These are phyloP conservation scores for Delonix regia DNA, from an alignment of 306 rosid species.

Conservation along the genomic window DNA sequence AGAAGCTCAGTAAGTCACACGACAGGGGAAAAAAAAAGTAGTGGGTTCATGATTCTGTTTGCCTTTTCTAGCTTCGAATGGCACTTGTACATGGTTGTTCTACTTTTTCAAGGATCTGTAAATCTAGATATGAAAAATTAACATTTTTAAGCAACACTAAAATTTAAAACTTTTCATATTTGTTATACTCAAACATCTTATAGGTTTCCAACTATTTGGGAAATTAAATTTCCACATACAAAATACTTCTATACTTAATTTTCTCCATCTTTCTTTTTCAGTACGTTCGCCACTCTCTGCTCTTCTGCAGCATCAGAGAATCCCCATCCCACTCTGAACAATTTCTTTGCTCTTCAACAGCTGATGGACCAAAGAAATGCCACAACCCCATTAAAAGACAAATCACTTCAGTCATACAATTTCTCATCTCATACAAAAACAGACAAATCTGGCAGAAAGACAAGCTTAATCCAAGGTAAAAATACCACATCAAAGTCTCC, in stretches of 20 bases:
- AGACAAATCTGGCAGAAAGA: constrained; percentile 51
- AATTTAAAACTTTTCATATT: too few species aligned
- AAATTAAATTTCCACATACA: too few species aligned
- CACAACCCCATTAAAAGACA: constrained; percentile 54
- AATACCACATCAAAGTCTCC: constrained; percentile 49
- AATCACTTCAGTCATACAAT: constrained; percentile 43
- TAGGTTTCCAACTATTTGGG: too few species aligned
- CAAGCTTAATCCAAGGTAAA: constrained; percentile 40
- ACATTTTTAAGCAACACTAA: too few species aligned
- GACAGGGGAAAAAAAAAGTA: background rate
- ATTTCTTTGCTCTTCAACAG: constrained; percentile 73
- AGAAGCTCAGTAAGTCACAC: background rate
- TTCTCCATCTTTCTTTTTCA: constrained; percentile 39
- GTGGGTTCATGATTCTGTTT: background rate
- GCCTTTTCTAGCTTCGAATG: background rate
- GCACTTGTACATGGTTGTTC: background rate
- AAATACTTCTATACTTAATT: background rate
- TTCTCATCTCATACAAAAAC: constrained; percentile 50
- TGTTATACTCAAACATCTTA: too few species aligned
- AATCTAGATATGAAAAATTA: background rate
- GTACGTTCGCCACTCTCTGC: constrained; percentile 71
- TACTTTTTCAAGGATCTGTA: background rate
- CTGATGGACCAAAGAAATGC: constrained; percentile 61
- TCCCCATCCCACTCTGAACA: constrained; percentile 69
- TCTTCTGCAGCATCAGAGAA: constrained; percentile 72